Base-by-base conservation (phyloP, 345 rosid genomes). In the Gynandropsis gynandra region DNA sequence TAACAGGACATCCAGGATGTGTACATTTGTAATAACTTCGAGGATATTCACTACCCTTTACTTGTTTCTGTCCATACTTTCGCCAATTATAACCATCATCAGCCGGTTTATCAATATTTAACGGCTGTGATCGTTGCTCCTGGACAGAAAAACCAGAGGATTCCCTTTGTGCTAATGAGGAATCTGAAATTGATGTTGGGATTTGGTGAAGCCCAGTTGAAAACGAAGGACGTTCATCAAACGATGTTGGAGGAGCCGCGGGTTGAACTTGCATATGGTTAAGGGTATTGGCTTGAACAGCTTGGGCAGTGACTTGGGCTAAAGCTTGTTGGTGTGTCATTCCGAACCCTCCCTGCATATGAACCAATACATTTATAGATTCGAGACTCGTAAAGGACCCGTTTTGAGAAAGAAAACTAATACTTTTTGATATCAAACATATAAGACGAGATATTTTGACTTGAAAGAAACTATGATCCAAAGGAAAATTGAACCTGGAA, bases 21-120 rank as follows among this genome's bases (percentile, higher is more conserved):
- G 95, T 82, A 43, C 97, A 88, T 58, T 80, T 88, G 62, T 88
- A 88, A 56, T 88, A 88, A 72, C 97, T 84, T 59, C 90, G 69
- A 32, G 89, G 92, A 56, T 54, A 85, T 47, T 85, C 82, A 51
- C 93, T 74, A 3, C 97, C 95, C 66, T 89, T 89, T 19, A 85
- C 89, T 59, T 82, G 89, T 48, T 89, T 89, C 74, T 89, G 95
- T 39, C 95, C 93, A 37, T 89, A 89, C 68, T 89, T 89, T 11
- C 97, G 62, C 97, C 93, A 89, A 51, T 89, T 89, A 62, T 79
- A 85, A 45, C 80, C 80, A 64, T 89, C 95, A 50, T 66, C 72
- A 29, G 81, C 74, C 16, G 89, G 85, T 67, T 82, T 88, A 45
- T 80, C 92, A 43, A 66, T 66, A 41, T 63, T 39, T 14, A 56